Base-by-base conservation (phyloP, 495 filamentous ascomycete genomes). In the Aspergillus diversus region DNA sequence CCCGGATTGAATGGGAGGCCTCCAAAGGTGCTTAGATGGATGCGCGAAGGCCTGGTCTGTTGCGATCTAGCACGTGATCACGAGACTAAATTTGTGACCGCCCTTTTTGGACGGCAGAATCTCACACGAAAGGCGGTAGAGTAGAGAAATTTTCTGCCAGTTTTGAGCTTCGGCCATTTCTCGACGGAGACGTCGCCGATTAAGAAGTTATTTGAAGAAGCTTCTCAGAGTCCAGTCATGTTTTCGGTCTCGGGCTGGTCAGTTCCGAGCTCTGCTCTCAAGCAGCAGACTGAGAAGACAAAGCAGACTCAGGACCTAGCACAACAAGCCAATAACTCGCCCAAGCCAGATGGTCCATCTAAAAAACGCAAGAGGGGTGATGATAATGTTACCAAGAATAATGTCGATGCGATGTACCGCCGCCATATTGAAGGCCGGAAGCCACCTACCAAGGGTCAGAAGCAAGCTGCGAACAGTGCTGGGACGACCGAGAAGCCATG, bases 211-310 rank as follows among this genome's bases (percentile, higher is more conserved):
- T 13, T 15, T 8, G 2, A 8, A 12, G n/a, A 15, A 11, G 39
- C 39, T 43, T 43, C 11, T 12, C 39, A 43, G 8, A 21, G n/a
- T 31, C 21, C 21, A 63, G 77, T 42, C 64, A 97, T 99, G 95
- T 99, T 99, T 73, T 87, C 93, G 5, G 93, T 97, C 57, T 90
- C 90, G 65, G 95, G 94, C 63, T 96, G 93, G 91, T 89, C 90
- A 21, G 80, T 97, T 32, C 83, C 91, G 63, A 82, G 87, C 56
- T 83, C 86, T 66, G 79, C 78, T 51, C 84, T 93, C 55, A 91
- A 90, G 75, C 74, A 84, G 27, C 92, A 97, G 77, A 82, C 76
- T 33, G 81, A 86, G 34, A 53, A 67, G n/a, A 51, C 61, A 33
- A 52, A 64, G 21, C 70, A 70, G 52, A 21, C 66, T n/a, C 64